A percentile compares a stretch with the other conserved stretches of the same genome.
Conservation (phyloP, 257 asterid species). For the Ophiorrhiza pumila region DNA sequence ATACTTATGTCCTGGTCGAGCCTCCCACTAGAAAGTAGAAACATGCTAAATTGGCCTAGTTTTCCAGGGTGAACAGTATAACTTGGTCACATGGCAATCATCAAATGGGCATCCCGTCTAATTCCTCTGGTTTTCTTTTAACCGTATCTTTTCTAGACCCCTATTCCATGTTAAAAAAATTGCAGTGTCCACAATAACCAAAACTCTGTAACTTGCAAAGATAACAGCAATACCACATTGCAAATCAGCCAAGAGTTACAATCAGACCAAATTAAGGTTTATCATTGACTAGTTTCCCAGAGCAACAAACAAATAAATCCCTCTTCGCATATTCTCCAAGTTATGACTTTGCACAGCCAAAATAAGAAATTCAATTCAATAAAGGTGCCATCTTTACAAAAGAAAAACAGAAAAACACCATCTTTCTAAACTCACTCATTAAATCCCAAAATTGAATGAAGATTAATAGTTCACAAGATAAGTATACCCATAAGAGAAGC, state of each 20-base stretch:
- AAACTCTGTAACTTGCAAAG: not conserved
- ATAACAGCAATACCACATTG: not conserved
- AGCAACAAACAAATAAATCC: too few species aligned
- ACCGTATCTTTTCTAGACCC: not conserved
- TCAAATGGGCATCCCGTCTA: not conserved
- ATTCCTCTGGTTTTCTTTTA: not conserved
- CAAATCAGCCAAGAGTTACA: not conserved
- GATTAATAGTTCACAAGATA: not conserved
- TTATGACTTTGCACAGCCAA: not conserved
- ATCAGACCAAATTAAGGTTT: too few species aligned
- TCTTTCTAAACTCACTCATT: not conserved
- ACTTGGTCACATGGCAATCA: not conserved
- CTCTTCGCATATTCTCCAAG: too few species aligned
- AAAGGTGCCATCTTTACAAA: not conserved
- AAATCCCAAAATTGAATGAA: not conserved
- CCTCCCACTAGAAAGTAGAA: not conserved
- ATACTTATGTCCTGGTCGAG: not conserved
- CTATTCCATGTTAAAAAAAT: too few species aligned
- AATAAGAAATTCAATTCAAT: not conserved
- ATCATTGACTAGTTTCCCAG: too few species aligned
- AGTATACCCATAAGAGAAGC: conserved; percentile 87
- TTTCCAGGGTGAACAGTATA: not conserved
- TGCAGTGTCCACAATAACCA: not conserved
- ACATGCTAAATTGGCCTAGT: not conserved
- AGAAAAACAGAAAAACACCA: not conserved